Percentiles rank a stretch among this genome's conserved stretches.
Conservation (phyloP, 495 filamentous ascomycete species). For the Pyrenopolyporus hunteri region DNA sequence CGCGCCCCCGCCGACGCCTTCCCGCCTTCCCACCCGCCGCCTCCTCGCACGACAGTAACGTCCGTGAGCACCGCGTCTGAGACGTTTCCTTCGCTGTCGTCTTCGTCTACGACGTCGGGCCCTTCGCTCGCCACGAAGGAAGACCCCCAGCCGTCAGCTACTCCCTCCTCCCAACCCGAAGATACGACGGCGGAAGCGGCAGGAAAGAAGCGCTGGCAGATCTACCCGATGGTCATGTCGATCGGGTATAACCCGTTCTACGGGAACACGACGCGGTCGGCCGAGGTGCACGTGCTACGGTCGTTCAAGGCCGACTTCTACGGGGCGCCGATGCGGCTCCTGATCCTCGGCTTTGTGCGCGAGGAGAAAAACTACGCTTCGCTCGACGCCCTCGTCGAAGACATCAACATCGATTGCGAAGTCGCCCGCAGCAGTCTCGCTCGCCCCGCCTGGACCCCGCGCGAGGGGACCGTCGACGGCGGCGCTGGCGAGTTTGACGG, state of each 20-base stretch:
- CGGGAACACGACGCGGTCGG: constrained; percentile 79
- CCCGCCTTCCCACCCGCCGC: background rate
- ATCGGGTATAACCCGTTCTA: constrained; percentile 98
- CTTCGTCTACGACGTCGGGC: background rate
- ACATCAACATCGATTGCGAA: constrained; percentile 87
- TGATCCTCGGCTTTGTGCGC: constrained; percentile 85
- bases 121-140: background rate
- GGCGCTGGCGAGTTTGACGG: constrained; percentile 43
- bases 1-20: constrained; percentile 16
- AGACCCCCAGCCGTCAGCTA: background rate
- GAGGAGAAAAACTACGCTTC: constrained; percentile 87
- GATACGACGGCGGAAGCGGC: background rate
- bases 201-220: constrained; percentile 38
- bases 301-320: constrained; percentile 81
- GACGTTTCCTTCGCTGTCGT: background rate
- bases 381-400: constrained; percentile 80
- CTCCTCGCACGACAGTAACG: background rate
- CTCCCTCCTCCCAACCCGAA: background rate
- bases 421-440: constrained; percentile 77
- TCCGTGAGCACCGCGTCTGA: background rate
- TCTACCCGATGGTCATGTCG: constrained; percentile 90
- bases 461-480: constrained; percentile 40
- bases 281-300: constrained; percentile 93
- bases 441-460: constrained; percentile 68
- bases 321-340: constrained; percentile 72